phyloP scores from a whole-genome alignment of 768 basidiomycete species.

The Rhizopogon roseolus region DNA sequence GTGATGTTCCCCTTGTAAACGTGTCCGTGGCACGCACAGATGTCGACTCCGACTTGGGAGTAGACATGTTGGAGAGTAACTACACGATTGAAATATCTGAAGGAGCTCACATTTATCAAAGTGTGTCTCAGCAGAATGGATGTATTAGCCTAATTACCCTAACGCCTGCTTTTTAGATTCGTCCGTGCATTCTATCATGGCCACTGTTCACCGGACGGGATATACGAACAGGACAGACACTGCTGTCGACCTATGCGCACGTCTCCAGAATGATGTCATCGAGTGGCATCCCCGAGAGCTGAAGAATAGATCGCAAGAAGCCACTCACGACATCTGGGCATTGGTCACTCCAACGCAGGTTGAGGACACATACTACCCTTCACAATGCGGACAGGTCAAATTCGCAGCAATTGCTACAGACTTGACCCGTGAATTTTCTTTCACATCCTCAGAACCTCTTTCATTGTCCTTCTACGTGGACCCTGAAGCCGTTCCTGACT shows the following conservation, averaged over 20 bases:
- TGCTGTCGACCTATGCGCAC: not conserved
- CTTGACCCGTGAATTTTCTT: not conserved
- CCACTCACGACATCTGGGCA: not conserved
- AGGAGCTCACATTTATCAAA: not conserved
- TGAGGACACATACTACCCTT: no score
- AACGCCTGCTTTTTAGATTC: not conserved
- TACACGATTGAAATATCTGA: not conserved
- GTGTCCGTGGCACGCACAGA: not conserved
- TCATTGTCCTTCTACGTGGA: not conserved
- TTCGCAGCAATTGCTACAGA: constrained; percentile 4
- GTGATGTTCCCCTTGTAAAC: not conserved
- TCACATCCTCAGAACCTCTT: not conserved
- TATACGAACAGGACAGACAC: constrained; percentile 5
- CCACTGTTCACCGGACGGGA: constrained; percentile 11
- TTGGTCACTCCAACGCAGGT: not conserved
- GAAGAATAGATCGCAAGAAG: not conserved
- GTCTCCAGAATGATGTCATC: no score
- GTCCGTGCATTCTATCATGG: not conserved
- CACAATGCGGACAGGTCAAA: not conserved
- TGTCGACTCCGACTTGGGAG: not conserved
- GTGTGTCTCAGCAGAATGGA: not conserved
- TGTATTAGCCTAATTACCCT: not conserved
- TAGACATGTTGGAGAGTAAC: constrained; percentile 1
- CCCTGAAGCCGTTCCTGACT: not conserved
- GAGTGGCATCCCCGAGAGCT: constrained; percentile 7